Conservation (phyloP, 352 stramenopile species). For the Phytophthora ohioensis region DNA sequence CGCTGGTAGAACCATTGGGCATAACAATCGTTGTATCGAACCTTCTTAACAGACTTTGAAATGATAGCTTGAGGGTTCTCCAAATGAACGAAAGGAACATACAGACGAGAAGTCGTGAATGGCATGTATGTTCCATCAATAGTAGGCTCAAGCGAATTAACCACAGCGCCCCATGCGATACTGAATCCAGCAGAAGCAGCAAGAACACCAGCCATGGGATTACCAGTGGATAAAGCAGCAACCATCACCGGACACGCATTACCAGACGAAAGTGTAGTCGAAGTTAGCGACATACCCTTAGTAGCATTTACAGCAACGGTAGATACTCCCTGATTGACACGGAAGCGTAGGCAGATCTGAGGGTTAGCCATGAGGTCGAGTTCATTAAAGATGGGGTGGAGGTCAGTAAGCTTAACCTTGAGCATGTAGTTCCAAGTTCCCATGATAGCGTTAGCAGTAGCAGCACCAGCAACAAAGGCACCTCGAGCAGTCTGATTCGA, state of each 20-base stretch:
- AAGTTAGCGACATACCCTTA: too few relatives aligned
- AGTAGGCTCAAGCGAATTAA: conserved; percentile 3
- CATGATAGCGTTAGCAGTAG: conserved; percentile 1
- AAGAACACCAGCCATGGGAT: conserved; percentile 3
- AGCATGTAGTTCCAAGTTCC: too few relatives aligned
- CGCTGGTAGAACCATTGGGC: conserved; percentile 18
- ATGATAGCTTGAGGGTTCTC: conserved; percentile 12
- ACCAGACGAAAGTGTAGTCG: too few relatives aligned
- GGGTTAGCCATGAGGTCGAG: too few relatives aligned
- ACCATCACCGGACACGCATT: conserved; percentile 10
- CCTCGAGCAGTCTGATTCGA: conserved; percentile 11
- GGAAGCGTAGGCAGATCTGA: too few relatives aligned
- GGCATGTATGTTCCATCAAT: conserved; percentile 10
- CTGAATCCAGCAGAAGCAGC: too few relatives aligned
- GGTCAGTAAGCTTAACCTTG: too few relatives aligned
- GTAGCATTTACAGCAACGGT: too few relatives aligned
- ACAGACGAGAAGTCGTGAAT: not conserved
- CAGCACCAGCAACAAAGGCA: conserved; percentile 8
- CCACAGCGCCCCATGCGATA: conserved; percentile 14
- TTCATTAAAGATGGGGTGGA: too few relatives aligned
- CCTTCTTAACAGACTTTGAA: conserved; percentile 1
- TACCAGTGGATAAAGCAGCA: not conserved
- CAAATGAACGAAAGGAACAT: conserved; percentile 8
- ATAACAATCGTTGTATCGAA: conserved; percentile 18
- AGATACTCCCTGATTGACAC: too few relatives aligned